Conservation (phyloP, 345 rosid species). For the Gossypium thurberi region DNA sequence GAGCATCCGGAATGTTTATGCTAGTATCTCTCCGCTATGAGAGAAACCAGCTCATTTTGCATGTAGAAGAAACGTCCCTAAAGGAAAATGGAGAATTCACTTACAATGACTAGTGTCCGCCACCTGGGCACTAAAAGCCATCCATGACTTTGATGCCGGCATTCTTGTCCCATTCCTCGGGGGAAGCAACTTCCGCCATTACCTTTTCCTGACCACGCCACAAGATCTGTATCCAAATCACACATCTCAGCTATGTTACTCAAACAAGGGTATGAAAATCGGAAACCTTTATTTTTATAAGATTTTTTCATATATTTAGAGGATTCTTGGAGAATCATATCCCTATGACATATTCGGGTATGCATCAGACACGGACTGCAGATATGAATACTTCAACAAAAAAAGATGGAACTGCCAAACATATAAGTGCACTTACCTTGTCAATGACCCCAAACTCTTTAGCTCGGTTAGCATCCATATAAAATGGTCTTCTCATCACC, state of each 20-base stretch:
- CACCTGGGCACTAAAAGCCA: constrained; percentile 18
- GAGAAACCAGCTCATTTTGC: neutral
- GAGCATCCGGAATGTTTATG: neutral
- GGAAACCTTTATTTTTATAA: neutral
- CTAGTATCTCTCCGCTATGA: neutral
- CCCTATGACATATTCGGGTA: neutral
- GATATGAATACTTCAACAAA: too few relatives aligned
- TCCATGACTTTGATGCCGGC: constrained; percentile 51
- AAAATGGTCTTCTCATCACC: constrained; percentile 58
- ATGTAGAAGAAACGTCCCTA: neutral
- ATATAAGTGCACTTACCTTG: constrained; percentile 33
- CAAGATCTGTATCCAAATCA: constrained; percentile 40
- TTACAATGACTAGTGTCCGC: constrained; percentile 16
- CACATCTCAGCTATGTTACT: neutral
- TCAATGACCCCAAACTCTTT: constrained; percentile 86
- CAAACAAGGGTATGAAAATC: neutral
- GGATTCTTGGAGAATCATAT: neutral
- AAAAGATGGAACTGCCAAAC: too few relatives aligned
- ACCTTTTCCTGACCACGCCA: constrained; percentile 78
- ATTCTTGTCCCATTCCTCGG: constrained; percentile 65
- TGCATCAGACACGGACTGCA: neutral
- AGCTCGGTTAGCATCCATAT: constrained; percentile 70
- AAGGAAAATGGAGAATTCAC: constrained; percentile 9
- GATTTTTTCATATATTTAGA: neutral
- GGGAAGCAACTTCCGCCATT: constrained; percentile 52